phyloP scores from a whole-genome alignment of 192 early-diverging fungal genomes.

The Globomyces pollinis-pini region DNA sequence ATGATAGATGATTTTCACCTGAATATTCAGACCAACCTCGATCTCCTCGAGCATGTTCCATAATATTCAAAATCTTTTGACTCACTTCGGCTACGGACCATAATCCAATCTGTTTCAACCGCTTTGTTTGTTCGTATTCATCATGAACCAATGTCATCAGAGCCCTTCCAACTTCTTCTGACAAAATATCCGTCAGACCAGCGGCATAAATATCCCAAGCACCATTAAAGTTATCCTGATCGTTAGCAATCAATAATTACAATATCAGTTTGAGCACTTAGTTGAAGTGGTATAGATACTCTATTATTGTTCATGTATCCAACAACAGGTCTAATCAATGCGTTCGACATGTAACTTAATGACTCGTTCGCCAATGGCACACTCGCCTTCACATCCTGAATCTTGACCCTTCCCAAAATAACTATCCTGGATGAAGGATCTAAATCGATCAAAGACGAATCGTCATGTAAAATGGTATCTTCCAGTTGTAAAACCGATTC shows the following conservation, averaged over 20 bases:
- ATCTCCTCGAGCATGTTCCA: slow-evolving; percentile 61
- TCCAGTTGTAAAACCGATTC: background rate
- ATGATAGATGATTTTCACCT: background rate
- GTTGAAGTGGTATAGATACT: slow-evolving; percentile 75
- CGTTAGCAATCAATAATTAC: slow-evolving; percentile 33
- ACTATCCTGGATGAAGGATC: slow-evolving; percentile 22
- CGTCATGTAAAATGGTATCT: background rate
- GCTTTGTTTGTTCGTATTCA: slow-evolving; percentile 66
- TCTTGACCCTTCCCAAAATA: slow-evolving; percentile 76
- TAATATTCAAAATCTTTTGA: slow-evolving; percentile 50
- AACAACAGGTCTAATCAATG: slow-evolving; percentile 85
- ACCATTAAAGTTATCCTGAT: slow-evolving; percentile 83
- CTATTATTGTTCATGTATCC: slow-evolving; percentile 90
- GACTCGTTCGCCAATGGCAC: slow-evolving; percentile 69
- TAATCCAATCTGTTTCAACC: slow-evolving; percentile 70
- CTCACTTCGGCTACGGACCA: slow-evolving; percentile 71
- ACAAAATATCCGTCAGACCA: slow-evolving; percentile 61
- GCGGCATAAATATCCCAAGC: slow-evolving; percentile 87
- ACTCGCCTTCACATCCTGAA: slow-evolving; percentile 85
- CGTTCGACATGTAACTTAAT: slow-evolving; percentile 69
- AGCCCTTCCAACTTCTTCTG: slow-evolving; percentile 74
- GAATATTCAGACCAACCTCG: slow-evolving; percentile 36
- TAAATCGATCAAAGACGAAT: background rate
- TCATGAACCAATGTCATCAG: slow-evolving; percentile 70
- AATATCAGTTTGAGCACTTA: slow-evolving; percentile 66